A percentile compares a stretch with the other conserved stretches of the same genome.
phyloP scores from a whole-genome alignment of 2,329 filamentous ascomycete species.

The Blumeriella jaapii region DNA sequence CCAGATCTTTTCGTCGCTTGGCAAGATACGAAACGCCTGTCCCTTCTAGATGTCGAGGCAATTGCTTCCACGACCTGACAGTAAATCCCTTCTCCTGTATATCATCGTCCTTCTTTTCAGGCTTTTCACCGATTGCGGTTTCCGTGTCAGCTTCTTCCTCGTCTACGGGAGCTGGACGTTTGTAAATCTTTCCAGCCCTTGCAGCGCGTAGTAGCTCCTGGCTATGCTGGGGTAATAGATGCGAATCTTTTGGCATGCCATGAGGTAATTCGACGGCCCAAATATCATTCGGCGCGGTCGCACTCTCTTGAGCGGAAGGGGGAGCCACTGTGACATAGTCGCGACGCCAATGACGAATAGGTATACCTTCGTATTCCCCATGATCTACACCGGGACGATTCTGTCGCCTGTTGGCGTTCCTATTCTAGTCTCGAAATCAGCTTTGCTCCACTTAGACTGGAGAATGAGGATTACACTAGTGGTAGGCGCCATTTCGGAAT shows the following conservation, averaged over 20 bases:
- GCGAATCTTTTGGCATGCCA: constrained; percentile 76
- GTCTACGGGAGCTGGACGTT: constrained; percentile 52
- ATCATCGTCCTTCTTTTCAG: constrained; percentile 48
- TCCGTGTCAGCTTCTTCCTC: constrained; percentile 47
- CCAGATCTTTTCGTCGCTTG: constrained; percentile 48
- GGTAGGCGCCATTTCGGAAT: constrained; percentile 7
- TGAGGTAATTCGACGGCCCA: constrained; percentile 67
- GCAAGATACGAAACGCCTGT: constrained; percentile 43
- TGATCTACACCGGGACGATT: constrained; percentile 37
- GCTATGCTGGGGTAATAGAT: constrained; percentile 65
- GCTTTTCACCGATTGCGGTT: constrained; percentile 35
- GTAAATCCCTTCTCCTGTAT: constrained; percentile 38
- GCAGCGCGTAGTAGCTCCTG: constrained; percentile 75
- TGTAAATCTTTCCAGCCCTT: constrained; percentile 64
- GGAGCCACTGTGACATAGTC: constrained; percentile 58
- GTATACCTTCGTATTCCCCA: constrained; percentile 46
- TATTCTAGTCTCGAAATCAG: constrained; percentile 11
- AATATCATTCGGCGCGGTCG: constrained; percentile 47
- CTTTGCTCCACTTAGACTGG: neutral
- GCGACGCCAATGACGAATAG: constrained; percentile 82
- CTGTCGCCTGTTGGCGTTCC: constrained; percentile 23
- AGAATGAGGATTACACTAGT: constrained; percentile 3
- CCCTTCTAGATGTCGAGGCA: constrained; percentile 46
- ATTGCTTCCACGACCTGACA: constrained; percentile 49
- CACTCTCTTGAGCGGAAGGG: constrained; percentile 50